Conservation (phyloP, 345 rosid species). For the Aegle marmelos region DNA sequence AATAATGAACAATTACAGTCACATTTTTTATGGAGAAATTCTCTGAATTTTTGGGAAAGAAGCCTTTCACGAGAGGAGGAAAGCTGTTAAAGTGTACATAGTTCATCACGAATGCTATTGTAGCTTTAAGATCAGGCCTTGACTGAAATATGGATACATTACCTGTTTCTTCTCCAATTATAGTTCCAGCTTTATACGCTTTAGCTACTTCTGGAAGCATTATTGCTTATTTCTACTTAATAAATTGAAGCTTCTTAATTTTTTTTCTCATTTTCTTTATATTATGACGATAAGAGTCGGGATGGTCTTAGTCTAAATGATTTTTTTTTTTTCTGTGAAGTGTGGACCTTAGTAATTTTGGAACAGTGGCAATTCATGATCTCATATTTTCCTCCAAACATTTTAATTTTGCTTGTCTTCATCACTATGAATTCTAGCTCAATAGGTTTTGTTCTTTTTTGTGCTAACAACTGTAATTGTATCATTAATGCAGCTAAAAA, state of each 20-base stretch:
- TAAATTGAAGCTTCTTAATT: background rate
- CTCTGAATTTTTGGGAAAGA: background rate
- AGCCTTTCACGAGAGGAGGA: background rate
- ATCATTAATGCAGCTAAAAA: constrained; percentile 42
- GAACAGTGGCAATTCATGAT: background rate
- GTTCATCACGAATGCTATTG: background rate
- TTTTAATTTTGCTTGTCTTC: background rate
- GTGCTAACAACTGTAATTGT: background rate
- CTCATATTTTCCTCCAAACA: background rate
- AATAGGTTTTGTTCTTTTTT: background rate
- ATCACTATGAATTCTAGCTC: background rate
- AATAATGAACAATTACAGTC: background rate
- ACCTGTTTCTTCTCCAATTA: background rate
- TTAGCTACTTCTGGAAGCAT: background rate
- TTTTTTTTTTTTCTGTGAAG: background rate
- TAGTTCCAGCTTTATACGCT: background rate
- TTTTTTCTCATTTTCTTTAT: background rate
- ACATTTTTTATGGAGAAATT: background rate
- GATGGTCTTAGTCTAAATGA: background rate
- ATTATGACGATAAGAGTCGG: background rate
- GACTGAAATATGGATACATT: background rate
- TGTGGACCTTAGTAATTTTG: background rate
- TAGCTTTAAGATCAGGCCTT: background rate
- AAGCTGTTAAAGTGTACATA: background rate
- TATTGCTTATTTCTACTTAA: background rate